These are phyloP conservation scores for Wallacemonas sp. DNA, from an alignment of 208 protist genomes.

Conservation along the genomic window DNA sequence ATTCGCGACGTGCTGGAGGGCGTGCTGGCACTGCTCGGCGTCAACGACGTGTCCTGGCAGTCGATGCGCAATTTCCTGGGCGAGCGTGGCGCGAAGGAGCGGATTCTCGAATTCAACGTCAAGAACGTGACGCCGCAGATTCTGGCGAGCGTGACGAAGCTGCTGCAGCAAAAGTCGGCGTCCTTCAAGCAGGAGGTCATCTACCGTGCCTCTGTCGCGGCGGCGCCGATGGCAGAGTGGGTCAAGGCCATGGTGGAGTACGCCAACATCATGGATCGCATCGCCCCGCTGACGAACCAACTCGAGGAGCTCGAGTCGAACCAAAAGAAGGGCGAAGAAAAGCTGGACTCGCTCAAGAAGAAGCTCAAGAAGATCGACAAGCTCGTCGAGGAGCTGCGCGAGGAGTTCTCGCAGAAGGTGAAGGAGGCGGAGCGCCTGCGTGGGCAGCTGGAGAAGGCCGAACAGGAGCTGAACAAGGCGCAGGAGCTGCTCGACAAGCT, in stretches of 20 bases:
- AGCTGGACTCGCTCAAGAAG: conserved; percentile 75
- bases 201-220: conserved; percentile 90
- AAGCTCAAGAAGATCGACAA: conserved; percentile 90
- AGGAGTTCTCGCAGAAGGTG: conserved; percentile 91
- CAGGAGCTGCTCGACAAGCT: conserved; percentile 95
- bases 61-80: conserved; percentile 96
- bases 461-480: conserved; percentile 90
- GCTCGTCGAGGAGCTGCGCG: conserved; percentile 73
- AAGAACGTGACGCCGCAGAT: conserved; percentile 84
- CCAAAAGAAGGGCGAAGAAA: conserved; percentile 73
- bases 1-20: conserved; percentile 96
- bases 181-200: conserved; percentile 95
- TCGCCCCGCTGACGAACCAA: conserved; percentile 84
- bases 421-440: conserved; percentile 93
- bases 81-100: conserved; percentile 91
- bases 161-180: conserved; percentile 82
- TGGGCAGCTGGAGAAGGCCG: conserved; percentile 82
- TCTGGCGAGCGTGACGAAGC: conserved; percentile 79
- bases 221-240: conserved; percentile 97
- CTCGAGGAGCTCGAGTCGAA: conserved; percentile 82
- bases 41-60: conserved; percentile 95
- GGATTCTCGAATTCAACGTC: conserved; percentile 97
- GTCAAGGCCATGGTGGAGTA: conserved; percentile 96
- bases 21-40: conserved; percentile 95
- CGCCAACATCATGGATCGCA: conserved; percentile 93